phyloP scores from a whole-genome alignment of 768 basidiomycete genomes.

The Rhodotorula diobovata region DNA sequence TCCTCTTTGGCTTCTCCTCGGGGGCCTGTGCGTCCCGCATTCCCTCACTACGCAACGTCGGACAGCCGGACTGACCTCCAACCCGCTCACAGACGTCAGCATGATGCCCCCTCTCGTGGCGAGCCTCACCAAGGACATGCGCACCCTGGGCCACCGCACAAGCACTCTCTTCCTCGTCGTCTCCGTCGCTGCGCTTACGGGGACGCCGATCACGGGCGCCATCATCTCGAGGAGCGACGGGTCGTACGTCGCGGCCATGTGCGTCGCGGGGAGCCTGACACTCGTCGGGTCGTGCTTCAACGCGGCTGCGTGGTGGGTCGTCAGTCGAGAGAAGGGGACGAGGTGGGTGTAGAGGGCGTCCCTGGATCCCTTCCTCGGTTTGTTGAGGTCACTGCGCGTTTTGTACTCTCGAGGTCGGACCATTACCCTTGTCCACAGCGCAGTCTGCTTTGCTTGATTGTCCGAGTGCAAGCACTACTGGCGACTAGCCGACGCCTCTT shows the following conservation, averaged over 20 bases:
- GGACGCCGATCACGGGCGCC: conserved; percentile 45
- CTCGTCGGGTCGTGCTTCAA: conserved; percentile 17
- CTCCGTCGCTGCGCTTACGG: conserved; percentile 42
- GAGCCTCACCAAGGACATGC: conserved; percentile 39
- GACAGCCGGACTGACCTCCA: background rate
- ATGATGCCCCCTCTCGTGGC: conserved; percentile 40
- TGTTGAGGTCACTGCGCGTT: no score
- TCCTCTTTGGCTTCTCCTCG: conserved; percentile 45
- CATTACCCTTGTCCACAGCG: no score
- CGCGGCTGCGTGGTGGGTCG: conserved; percentile 9
- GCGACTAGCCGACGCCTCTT: no score
- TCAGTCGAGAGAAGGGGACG: conserved; percentile 28
- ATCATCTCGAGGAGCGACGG: conserved; percentile 41
- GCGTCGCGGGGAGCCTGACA: conserved; percentile 28
- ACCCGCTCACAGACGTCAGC: background rate
- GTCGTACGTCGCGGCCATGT: conserved; percentile 32
- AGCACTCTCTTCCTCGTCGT: conserved; percentile 43
- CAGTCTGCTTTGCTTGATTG: no score
- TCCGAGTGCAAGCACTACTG: no score
- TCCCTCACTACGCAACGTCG: background rate
- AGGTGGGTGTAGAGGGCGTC: conserved; percentile 23
- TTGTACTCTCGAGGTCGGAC: no score
- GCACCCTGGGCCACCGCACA: conserved; percentile 44
- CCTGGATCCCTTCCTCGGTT: no score
- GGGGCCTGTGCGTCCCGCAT: conserved; percentile 32